A percentile compares a stretch with the other conserved stretches of the same genome.
Evolutionary conservation across 352 stramenopile species (phyloP).

Genomic region (Peronospora belbahrii): DNA sequence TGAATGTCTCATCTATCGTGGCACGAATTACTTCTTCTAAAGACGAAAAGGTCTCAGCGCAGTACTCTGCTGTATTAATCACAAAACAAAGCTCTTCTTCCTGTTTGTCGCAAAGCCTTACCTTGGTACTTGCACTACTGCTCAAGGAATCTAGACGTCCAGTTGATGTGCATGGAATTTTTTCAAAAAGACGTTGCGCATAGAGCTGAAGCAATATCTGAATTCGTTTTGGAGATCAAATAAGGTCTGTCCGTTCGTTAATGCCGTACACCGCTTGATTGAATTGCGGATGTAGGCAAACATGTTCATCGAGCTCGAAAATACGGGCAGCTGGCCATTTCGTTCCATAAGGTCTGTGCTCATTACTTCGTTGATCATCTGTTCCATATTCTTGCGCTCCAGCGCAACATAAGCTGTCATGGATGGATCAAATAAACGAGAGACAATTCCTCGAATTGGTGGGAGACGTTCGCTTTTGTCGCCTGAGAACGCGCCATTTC

Average conservation of each 20-base stretch:
- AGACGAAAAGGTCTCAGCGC: constrained; percentile 93
- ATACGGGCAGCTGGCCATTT: constrained; percentile 92
- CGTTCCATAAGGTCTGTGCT: constrained; percentile 91
- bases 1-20: constrained; percentile 92
- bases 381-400: constrained; percentile 94
- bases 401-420: constrained; percentile 96
- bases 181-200: constrained; percentile 59
- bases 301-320: constrained; percentile 95
- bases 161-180: constrained; percentile 43
- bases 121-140: constrained; percentile 20
- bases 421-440: constrained; percentile 94
- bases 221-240: constrained; percentile 95
- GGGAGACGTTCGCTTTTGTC: constrained; percentile 43
- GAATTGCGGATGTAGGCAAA: constrained; percentile 99
- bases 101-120: constrained; percentile 82
- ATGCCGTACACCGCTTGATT: constrained; percentile 93
- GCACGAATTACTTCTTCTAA: constrained; percentile 93
- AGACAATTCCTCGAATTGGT: constrained; percentile 81
- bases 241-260: constrained; percentile 97
- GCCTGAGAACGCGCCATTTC: constrained; percentile 37
- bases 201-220: constrained; percentile 76
- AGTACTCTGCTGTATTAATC: constrained; percentile 98
- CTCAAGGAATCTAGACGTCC: constrained; percentile 18
- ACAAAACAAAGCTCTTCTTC: constrained; percentile 95
- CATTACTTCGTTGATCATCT: constrained; percentile 88